These are phyloP conservation scores for Zygosaccharomyces pseudobailii DNA, from an alignment of 1,139 yeast species.

Conservation along the genomic window DNA sequence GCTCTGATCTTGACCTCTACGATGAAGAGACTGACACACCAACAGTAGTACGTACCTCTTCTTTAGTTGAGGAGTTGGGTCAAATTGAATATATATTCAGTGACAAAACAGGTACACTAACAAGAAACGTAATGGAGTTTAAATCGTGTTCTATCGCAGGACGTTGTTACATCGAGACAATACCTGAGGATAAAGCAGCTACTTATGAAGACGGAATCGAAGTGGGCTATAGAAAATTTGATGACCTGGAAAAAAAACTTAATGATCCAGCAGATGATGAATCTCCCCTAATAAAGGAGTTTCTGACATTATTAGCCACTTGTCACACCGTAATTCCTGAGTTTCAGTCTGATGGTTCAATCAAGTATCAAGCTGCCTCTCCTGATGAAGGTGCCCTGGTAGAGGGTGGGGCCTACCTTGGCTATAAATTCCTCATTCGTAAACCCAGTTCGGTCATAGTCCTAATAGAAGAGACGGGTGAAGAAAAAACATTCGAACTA, in stretches of 20 bases:
- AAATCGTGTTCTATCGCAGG: slow-evolving; percentile 95
- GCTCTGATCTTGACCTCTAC: slow-evolving; percentile 91
- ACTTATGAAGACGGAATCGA: slow-evolving; percentile 74
- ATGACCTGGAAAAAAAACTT: slow-evolving; percentile 53
- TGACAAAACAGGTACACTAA: slow-evolving; percentile 94
- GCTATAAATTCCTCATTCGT: slow-evolving; percentile 79
- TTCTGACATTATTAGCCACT: slow-evolving; percentile 78
- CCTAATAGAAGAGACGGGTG: slow-evolving; percentile 41
- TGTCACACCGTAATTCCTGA: slow-evolving; percentile 99
- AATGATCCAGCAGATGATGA: slow-evolving; percentile 44
- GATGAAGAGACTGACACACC: slow-evolving; percentile 87
- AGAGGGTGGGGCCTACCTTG: slow-evolving; percentile 89
- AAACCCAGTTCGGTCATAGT: slow-evolving; percentile 79
- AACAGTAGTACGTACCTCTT: slow-evolving; percentile 89
- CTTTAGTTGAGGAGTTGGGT: slow-evolving; percentile 92
- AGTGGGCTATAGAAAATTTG: slow-evolving; percentile 73
- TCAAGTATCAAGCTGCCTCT: slow-evolving; percentile 96
- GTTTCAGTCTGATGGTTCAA: slow-evolving; percentile 50
- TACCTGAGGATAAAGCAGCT: slow-evolving; percentile 86
- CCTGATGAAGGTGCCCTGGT: slow-evolving; percentile 99
- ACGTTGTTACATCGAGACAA: slow-evolving; percentile 75
- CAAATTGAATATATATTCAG: slow-evolving; percentile 93
- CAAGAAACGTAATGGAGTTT: slow-evolving; percentile 94
- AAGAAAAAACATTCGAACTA: slow-evolving; percentile 62
- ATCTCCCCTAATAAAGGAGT: slow-evolving; percentile 67